Conservation (phyloP, 805 yeast species). For the Candida orba region DNA sequence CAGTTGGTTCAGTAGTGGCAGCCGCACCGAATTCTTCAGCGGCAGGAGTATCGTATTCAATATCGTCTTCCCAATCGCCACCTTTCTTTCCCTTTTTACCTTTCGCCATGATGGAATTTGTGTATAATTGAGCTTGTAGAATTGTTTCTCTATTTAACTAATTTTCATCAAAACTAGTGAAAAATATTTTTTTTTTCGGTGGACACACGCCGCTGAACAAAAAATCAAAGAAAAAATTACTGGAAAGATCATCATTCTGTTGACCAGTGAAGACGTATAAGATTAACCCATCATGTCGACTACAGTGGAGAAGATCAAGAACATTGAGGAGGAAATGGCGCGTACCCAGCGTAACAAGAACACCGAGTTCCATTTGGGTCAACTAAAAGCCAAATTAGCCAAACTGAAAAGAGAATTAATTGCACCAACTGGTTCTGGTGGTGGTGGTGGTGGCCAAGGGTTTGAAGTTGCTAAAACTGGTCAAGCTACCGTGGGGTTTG, state of each 20-base stretch:
- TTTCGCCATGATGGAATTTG: slow-evolving; percentile 27
- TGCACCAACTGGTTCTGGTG: slow-evolving; percentile 64
- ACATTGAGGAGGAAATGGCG: slow-evolving; percentile 78
- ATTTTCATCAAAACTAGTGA: too few species aligned
- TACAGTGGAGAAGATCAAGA: slow-evolving; percentile 23
- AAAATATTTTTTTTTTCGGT: neutral
- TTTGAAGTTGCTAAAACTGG: slow-evolving; percentile 99
- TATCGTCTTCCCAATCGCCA: slow-evolving; percentile 77
- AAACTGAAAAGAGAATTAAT: slow-evolving; percentile 88
- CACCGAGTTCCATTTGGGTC: slow-evolving; percentile 96
- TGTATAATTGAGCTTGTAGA: too few species aligned
- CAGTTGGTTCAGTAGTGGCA: slow-evolving; percentile 19
- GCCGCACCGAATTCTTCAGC: slow-evolving; percentile 48
- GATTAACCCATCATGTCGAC: slow-evolving; percentile 12
- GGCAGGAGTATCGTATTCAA: slow-evolving; percentile 42
- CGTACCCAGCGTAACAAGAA: slow-evolving; percentile 96
- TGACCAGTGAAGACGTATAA: too few species aligned
- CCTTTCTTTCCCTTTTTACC: slow-evolving; percentile 60
- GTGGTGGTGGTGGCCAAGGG: slow-evolving; percentile 91
- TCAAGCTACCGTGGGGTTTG: slow-evolving; percentile 94
- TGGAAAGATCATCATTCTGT: too few species aligned
- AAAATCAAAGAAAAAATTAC: neutral
- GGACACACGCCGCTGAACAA: too few species aligned
- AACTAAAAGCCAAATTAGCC: slow-evolving; percentile 92
- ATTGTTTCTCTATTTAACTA: too few species aligned